Evolutionary conservation across 345 rosid species (phyloP).

Genomic region (Pugionium cornutum): DNA sequence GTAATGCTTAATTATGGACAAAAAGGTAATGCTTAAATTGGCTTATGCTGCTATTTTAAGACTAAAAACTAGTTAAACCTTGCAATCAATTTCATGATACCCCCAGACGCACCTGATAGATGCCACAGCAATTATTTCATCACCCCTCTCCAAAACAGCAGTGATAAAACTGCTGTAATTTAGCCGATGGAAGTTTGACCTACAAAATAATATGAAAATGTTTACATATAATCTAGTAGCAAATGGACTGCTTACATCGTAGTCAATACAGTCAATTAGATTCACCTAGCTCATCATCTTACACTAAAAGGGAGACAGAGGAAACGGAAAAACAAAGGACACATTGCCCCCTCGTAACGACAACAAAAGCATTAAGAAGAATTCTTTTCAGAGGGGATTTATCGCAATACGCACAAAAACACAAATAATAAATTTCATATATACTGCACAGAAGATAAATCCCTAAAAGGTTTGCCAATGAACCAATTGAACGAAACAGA

Average conservation of each 20-base stretch:
- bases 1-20: background rate
- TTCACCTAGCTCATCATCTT: slow-evolving; percentile 13
- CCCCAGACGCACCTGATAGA: slow-evolving; percentile 65
- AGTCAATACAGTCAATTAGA: background rate
- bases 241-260: background rate
- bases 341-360: background rate
- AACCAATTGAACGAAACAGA: slow-evolving; percentile 19
- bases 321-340: background rate
- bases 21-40: background rate
- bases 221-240: slow-evolving; percentile 5
- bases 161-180: slow-evolving; percentile 74
- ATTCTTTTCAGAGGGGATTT: background rate
- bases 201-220: slow-evolving; percentile 39
- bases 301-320: background rate
- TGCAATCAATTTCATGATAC: slow-evolving; percentile 12
- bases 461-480: slow-evolving; percentile 12
- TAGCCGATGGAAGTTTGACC: slow-evolving; percentile 86
- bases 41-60: background rate
- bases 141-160: slow-evolving; percentile 80
- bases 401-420: background rate
- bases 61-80: slow-evolving; percentile 6
- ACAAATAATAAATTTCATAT: background rate
- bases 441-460: background rate
- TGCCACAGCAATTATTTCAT: slow-evolving; percentile 81
- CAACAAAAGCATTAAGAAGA: slow-evolving; percentile 5